Percentiles rank a stretch among this genome's conserved stretches.
Conservation (phyloP, 257 asterid genomes). For the Solanum pennellii region DNA sequence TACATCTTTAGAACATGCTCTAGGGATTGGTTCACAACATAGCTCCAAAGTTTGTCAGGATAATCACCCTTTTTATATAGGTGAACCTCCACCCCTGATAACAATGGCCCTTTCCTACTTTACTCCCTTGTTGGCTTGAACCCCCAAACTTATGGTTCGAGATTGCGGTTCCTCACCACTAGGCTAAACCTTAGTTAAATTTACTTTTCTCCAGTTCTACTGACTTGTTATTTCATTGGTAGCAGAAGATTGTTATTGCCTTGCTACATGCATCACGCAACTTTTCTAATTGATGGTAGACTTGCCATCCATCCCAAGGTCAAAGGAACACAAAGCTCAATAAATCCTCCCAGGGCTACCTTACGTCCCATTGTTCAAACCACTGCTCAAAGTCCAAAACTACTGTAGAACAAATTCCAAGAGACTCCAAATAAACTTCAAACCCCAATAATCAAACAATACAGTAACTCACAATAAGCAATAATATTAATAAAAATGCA, state of each 20-base stretch:
- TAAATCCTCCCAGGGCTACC: neutral
- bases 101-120: neutral
- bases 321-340: neutral
- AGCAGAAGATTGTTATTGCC: neutral
- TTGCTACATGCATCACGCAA: neutral
- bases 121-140: neutral
- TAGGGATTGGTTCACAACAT: neutral
- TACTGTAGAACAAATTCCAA: neutral
- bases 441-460: neutral
- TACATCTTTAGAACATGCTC: neutral
- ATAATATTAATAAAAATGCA: neutral
- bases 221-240: neutral
- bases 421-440: neutral
- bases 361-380: neutral
- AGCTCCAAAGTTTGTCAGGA: neutral
- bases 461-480: neutral
- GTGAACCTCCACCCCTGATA: neutral
- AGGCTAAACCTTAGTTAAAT: neutral
- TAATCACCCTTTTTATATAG: neutral
- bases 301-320: neutral
- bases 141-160: neutral
- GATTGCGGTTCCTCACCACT: neutral
- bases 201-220: neutral
- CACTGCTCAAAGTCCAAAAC: neutral
- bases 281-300: neutral